Evolutionary conservation across 331 rosid species (phyloP).

Genomic region (Acacia concinna): DNA sequence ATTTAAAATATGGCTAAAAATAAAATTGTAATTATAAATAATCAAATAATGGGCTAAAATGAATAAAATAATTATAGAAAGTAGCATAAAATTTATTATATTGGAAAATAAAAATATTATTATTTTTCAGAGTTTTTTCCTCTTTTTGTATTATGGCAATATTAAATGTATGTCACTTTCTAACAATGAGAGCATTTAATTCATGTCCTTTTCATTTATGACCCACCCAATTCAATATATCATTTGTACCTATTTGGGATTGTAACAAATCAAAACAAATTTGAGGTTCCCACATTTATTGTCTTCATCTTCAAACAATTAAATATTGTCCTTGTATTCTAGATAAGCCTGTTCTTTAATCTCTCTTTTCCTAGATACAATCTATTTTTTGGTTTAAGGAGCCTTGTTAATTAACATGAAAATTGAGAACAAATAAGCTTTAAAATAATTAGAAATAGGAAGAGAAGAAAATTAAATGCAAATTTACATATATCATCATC

Average conservation of each 20-base stretch:
- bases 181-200: background rate
- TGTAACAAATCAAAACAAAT: background rate
- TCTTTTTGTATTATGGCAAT: background rate
- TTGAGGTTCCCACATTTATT: background rate
- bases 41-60: background rate
- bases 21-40: background rate
- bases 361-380: background rate
- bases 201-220: constrained; percentile 1
- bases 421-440: background rate
- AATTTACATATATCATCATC: background rate
- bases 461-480: background rate
- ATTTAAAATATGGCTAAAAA: background rate
- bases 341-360: background rate
- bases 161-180: constrained; percentile 2
- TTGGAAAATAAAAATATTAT: background rate
- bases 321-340: background rate
- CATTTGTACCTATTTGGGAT: background rate
- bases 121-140: background rate
- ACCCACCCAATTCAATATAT: constrained; percentile 17
- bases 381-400: background rate
- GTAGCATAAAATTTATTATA: background rate
- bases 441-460: background rate
- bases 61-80: background rate
- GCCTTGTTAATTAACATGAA: background rate
- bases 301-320: background rate